A percentile compares a stretch with the other conserved stretches of the same genome.
phyloP scores from a whole-genome alignment of 2,329 filamentous ascomycete species.

The Lizonia empirigonia region DNA sequence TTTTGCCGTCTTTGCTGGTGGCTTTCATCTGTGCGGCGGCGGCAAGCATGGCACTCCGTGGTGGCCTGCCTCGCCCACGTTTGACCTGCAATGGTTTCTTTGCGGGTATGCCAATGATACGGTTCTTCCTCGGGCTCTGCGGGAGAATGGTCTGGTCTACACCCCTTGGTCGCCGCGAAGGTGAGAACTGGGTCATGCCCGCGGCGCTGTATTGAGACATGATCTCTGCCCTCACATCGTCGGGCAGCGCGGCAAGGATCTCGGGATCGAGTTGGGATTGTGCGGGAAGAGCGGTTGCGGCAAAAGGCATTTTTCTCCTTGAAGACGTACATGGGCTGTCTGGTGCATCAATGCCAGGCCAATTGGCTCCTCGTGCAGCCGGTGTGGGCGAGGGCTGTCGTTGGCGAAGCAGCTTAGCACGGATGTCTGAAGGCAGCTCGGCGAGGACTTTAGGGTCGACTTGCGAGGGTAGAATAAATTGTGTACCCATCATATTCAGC shows the following conservation, averaged over 20 bases:
- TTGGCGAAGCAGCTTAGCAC: slow-evolving; percentile 67
- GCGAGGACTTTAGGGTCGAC: slow-evolving; percentile 81
- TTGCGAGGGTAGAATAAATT: slow-evolving; percentile 88
- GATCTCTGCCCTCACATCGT: slow-evolving; percentile 84
- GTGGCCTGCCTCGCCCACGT: slow-evolving; percentile 65
- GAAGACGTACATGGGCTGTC: slow-evolving; percentile 21
- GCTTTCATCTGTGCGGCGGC: slow-evolving; percentile 59
- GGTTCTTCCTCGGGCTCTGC: slow-evolving; percentile 59
- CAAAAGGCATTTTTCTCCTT: slow-evolving; percentile 30
- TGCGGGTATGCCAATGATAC: slow-evolving; percentile 55
- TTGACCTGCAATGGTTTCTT: slow-evolving; percentile 67
- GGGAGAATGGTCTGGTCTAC: slow-evolving; percentile 40
- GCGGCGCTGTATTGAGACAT: slow-evolving; percentile 68
- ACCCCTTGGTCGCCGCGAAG: slow-evolving; percentile 44
- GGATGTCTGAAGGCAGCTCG: slow-evolving; percentile 83
- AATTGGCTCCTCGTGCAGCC: slow-evolving; percentile 9
- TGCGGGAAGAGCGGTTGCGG: slow-evolving; percentile 56
- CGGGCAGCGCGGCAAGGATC: slow-evolving; percentile 80
- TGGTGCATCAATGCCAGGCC: not conserved
- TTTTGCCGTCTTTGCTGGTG: slow-evolving; percentile 35
- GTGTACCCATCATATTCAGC: slow-evolving; percentile 82
- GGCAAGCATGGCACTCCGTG: slow-evolving; percentile 46
- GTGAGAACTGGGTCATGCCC: slow-evolving; percentile 32
- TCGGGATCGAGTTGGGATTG: slow-evolving; percentile 85
- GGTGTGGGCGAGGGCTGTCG: slow-evolving; percentile 39